phyloP scores from a whole-genome alignment of 2,329 filamentous ascomycete species.

The Aspergillus terreus region DNA sequence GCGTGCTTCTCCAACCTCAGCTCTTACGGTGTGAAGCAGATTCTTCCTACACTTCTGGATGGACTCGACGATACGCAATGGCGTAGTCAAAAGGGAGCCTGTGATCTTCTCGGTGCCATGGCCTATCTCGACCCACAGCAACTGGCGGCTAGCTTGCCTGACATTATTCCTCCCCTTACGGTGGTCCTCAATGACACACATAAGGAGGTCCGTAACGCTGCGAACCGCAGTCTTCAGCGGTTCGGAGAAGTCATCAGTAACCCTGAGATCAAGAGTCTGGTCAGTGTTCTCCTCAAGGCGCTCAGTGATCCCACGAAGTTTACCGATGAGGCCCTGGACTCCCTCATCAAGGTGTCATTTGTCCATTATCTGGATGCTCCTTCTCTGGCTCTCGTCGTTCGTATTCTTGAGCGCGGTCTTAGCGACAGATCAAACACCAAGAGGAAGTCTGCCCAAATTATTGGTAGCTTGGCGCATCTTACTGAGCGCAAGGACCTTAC shows the following conservation, averaged over 20 bases:
- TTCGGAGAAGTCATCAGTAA: constrained; percentile 99
- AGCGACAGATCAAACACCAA: constrained; percentile 91
- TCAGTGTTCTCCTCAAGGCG: constrained; percentile 88
- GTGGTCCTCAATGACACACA: constrained; percentile 94
- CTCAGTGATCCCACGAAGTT: constrained; percentile 96
- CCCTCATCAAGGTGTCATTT: constrained; percentile 96
- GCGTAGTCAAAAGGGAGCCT: constrained; percentile 98
- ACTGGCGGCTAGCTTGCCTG: constrained; percentile 83
- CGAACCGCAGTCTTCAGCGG: constrained; percentile 92
- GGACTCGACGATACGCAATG: constrained; percentile 94
- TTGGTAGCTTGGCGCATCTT: constrained; percentile 93
- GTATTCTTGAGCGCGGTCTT: constrained; percentile 89
- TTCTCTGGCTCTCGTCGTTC: constrained; percentile 88
- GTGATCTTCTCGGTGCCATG: constrained; percentile 95
- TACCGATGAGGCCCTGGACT: constrained; percentile 89
- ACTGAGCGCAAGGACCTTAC: constrained; percentile 94
- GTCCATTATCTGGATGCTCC: constrained; percentile 97
- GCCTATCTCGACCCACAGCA: constrained; percentile 96
- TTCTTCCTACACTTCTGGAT: constrained; percentile 84
- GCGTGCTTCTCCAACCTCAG: constrained; percentile 89
- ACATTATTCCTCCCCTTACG: constrained; percentile 94
- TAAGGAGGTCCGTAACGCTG: constrained; percentile 88
- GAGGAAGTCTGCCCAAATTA: constrained; percentile 93
- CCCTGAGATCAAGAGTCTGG: constrained; percentile 90
- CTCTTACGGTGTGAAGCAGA: constrained; percentile 92